phyloP scores from a whole-genome alignment of 1,284 basidiomycete species.

The Leccinum pachyderme region DNA sequence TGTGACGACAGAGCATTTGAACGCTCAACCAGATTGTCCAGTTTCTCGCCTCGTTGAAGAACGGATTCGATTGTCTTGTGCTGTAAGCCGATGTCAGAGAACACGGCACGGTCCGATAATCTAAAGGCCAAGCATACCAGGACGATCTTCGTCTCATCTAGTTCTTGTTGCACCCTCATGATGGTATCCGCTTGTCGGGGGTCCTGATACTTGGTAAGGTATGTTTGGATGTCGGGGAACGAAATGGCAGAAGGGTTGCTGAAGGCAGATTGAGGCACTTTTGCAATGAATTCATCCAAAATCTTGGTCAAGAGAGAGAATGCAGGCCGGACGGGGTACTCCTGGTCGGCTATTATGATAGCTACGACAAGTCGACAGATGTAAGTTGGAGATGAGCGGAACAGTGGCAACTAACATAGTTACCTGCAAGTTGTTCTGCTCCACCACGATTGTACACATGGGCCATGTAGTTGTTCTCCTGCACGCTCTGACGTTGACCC shows the following conservation, averaged over 20 bases:
- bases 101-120: neutral
- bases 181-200: conserved; percentile 97
- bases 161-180: conserved; percentile 97
- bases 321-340: conserved; percentile 95
- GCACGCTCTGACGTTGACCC: conserved; percentile 89
- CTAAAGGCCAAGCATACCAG: conserved; percentile 48
- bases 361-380: conserved; percentile 42
- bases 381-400: conserved; percentile 2
- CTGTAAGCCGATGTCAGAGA: conserved; percentile 40
- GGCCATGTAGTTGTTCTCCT: conserved; percentile 93
- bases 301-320: conserved; percentile 95
- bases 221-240: conserved; percentile 74
- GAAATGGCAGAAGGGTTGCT: conserved; percentile 60
- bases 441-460: conserved; percentile 89
- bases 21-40: conserved; percentile 95
- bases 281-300: conserved; percentile 88
- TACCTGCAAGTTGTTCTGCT: conserved; percentile 78
- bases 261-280: conserved; percentile 72
- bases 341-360: conserved; percentile 92
- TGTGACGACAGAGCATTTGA: conserved; percentile 89
- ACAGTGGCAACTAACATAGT: conserved; percentile 24
- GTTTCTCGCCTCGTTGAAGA: conserved; percentile 93
- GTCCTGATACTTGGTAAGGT: conserved; percentile 95
- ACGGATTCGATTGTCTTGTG: conserved; percentile 99
- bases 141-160: conserved; percentile 99